phyloP scores from a whole-genome alignment of 2,329 filamentous ascomycete species.

The Exophiala dermatitidis region DNA sequence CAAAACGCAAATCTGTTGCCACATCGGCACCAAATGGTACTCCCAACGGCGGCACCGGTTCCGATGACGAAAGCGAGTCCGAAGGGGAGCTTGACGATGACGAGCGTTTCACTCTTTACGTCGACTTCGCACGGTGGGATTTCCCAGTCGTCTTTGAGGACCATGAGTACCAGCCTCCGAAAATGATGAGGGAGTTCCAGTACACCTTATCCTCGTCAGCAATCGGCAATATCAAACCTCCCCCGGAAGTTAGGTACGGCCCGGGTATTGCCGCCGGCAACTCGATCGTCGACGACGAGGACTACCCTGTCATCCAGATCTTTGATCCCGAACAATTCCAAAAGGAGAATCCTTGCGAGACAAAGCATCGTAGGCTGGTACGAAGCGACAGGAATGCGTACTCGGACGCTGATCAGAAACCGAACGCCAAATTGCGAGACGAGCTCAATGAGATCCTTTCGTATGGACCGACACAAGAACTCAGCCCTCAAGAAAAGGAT shows the following conservation, averaged over 20 bases:
- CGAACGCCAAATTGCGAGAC: conserved; percentile 90
- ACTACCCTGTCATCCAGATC: conserved; percentile 64
- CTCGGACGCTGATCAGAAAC: conserved; percentile 88
- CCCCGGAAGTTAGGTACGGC: conserved; percentile 81
- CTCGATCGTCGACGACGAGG: conserved; percentile 41
- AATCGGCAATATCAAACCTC: conserved; percentile 61
- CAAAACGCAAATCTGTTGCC: conserved; percentile 27
- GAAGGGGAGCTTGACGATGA: conserved; percentile 41
- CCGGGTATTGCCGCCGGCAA: conserved; percentile 72
- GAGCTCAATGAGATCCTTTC: conserved; percentile 86
- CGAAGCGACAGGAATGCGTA: conserved; percentile 90
- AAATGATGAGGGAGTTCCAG: conserved; percentile 67
- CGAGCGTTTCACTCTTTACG: conserved; percentile 69
- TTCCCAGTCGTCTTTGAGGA: conserved; percentile 94
- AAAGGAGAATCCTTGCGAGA: conserved; percentile 86
- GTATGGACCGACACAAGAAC: conserved; percentile 82
- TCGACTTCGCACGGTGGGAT: conserved; percentile 91
- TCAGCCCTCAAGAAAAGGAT: conserved; percentile 88
- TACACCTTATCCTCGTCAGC: conserved; percentile 58
- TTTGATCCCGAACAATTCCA: conserved; percentile 91
- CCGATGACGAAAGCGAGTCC: conserved; percentile 30
- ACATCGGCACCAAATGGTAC: conserved; percentile 30
- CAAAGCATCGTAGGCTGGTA: conserved; percentile 85
- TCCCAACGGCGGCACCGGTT: conserved; percentile 35
- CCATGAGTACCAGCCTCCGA: conserved; percentile 80